Evolutionary conservation across 176 grass and related monocot genomes (phyloP).

Genomic region (Bonia amplexicaulis): DNA sequence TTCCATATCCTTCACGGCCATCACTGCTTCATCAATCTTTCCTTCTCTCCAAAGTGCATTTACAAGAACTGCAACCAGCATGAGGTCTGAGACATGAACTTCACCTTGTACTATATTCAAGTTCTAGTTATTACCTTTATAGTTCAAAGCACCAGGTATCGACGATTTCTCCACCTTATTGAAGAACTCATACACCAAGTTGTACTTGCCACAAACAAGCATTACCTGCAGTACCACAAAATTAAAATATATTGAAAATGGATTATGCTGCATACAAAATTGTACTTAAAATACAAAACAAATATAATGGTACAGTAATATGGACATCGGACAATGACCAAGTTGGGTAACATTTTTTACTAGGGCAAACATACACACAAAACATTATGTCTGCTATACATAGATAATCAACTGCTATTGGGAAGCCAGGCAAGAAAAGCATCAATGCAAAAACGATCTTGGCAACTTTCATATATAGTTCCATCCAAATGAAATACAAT

Average conservation of each 20-base stretch:
- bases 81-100: slow-evolving; percentile 9
- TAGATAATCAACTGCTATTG: not conserved
- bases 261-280: slow-evolving; percentile 15
- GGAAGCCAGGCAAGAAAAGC: not conserved
- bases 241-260: slow-evolving; percentile 10
- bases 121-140: slow-evolving; percentile 59
- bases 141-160: slow-evolving; percentile 80
- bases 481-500: not conserved
- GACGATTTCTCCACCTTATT: slow-evolving; percentile 63
- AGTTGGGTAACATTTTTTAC: not conserved
- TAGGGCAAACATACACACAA: not conserved
- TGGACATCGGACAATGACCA: not conserved
- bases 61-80: slow-evolving; percentile 62
- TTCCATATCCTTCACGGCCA: slow-evolving; percentile 95
- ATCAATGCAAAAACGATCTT: not conserved
- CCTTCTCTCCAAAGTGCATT: slow-evolving; percentile 96
- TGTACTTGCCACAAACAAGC: slow-evolving; percentile 92
- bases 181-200: slow-evolving; percentile 93
- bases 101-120: slow-evolving; percentile 8
- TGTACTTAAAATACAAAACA: slow-evolving; percentile 7
- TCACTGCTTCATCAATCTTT: slow-evolving; percentile 71
- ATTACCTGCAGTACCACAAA: slow-evolving; percentile 60
- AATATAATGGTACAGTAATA: not conserved
- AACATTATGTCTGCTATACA: not conserved
- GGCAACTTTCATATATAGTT: not conserved